These are phyloP conservation scores for Exophiala aquamarina DNA, from an alignment of 2,329 filamentous ascomycete genomes.

Conservation along the genomic window DNA sequence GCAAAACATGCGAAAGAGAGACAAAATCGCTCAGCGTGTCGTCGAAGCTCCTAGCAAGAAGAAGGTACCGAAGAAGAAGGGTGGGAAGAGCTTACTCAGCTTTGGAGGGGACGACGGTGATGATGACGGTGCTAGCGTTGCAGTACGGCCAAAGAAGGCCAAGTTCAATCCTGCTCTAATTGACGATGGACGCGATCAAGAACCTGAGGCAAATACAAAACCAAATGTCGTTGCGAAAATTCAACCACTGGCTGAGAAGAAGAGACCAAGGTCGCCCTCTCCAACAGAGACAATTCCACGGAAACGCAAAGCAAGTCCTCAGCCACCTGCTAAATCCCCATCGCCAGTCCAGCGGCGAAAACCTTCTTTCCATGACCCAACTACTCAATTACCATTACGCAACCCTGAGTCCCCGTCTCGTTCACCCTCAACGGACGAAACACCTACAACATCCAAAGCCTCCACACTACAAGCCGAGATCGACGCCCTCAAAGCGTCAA, in stretches of 20 bases:
- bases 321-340: slow-evolving; percentile 11
- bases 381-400: slow-evolving; percentile 45
- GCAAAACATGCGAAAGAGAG: slow-evolving; percentile 39
- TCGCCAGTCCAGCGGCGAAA: slow-evolving; percentile 31
- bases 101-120: slow-evolving; percentile 47
- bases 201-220: slow-evolving; percentile 5
- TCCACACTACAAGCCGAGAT: slow-evolving; percentile 42
- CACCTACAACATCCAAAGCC: slow-evolving; percentile 30
- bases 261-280: slow-evolving; percentile 33
- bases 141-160: slow-evolving; percentile 42
- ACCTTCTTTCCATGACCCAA: slow-evolving; percentile 41
- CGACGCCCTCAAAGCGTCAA: slow-evolving; percentile 46
- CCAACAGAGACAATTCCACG: slow-evolving; percentile 31
- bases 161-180: slow-evolving; percentile 51
- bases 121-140: slow-evolving; percentile 34
- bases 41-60: slow-evolving; percentile 33
- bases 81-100: slow-evolving; percentile 45
- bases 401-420: slow-evolving; percentile 43
- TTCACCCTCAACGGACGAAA: slow-evolving; percentile 31
- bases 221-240: slow-evolving; percentile 6
- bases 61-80: slow-evolving; percentile 40
- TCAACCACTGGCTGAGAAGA: slow-evolving; percentile 6
- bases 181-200: slow-evolving; percentile 30
- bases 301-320: slow-evolving; percentile 24
- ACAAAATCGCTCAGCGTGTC: slow-evolving; percentile 32